These are phyloP conservation scores for Aspergillus saccharolyticus DNA, from an alignment of 495 filamentous ascomycete genomes.

Conservation along the genomic window DNA sequence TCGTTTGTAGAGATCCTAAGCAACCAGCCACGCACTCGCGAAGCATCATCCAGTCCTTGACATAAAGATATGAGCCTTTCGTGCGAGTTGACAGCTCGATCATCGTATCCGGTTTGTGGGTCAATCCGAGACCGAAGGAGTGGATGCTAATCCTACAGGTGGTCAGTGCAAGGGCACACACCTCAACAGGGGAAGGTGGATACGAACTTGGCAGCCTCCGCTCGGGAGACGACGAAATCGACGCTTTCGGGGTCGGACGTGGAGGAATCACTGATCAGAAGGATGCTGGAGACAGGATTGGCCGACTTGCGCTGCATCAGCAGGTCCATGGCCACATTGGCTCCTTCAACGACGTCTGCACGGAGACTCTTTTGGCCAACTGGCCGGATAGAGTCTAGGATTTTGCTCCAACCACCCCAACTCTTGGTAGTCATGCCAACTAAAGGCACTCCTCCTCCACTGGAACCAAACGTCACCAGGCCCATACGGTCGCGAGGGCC, in stretches of 20 bases:
- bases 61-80: constrained; percentile 95
- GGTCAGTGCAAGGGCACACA: constrained; percentile 20
- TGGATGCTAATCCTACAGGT: constrained; percentile 78
- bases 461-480: constrained; percentile 94
- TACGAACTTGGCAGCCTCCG: constrained; percentile 92
- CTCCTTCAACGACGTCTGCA: constrained; percentile 95
- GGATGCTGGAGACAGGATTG: constrained; percentile 93
- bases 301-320: constrained; percentile 96
- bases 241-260: constrained; percentile 94
- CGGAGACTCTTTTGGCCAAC: constrained; percentile 95
- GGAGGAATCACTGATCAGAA: constrained; percentile 98
- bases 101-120: constrained; percentile 98
- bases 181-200: not conserved
- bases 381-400: constrained; percentile 83
- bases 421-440: constrained; percentile 97
- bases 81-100: constrained; percentile 94
- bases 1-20: constrained; percentile 86
- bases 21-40: constrained; percentile 95
- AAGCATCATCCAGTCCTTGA: constrained; percentile 99
- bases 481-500: constrained; percentile 95
- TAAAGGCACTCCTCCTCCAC: constrained; percentile 84
- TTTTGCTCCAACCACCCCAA: constrained; percentile 87
- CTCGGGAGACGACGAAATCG: constrained; percentile 96
- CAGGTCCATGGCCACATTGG: constrained; percentile 98
- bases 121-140: constrained; percentile 92